phyloP scores from a whole-genome alignment of 257 asterid genomes.

The Linaria vulgaris region DNA sequence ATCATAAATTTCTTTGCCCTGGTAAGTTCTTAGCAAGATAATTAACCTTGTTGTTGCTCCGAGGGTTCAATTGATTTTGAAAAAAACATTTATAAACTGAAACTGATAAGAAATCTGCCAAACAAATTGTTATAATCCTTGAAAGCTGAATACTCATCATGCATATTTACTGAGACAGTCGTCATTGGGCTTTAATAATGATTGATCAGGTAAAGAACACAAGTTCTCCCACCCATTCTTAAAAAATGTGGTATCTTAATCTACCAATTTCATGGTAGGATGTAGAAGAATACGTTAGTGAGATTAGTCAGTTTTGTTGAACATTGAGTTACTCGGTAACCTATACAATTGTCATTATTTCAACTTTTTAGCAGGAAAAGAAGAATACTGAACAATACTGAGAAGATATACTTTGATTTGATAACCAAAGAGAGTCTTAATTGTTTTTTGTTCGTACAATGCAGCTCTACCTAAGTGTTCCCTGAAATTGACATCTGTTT shows the following conservation, averaged over 20 bases:
- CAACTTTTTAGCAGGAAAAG: no score
- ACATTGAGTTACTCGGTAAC: constrained; percentile 16
- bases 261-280: no score
- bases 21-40: constrained; percentile 46
- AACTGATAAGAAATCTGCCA: constrained; percentile 19
- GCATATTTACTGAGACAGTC: background rate
- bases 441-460: background rate
- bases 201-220: no score
- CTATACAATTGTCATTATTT: background rate
- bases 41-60: constrained; percentile 20
- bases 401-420: background rate
- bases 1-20: constrained; percentile 86
- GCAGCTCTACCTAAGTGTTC: constrained; percentile 13
- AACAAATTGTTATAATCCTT: background rate
- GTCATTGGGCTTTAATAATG: background rate
- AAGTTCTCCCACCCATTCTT: no score
- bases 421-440: constrained; percentile 12
- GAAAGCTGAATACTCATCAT: background rate
- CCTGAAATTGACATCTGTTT: constrained; percentile 14
- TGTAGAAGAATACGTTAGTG: background rate
- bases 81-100: background rate
- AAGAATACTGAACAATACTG: no score
- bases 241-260: no score
- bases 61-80: constrained; percentile 12
- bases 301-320: constrained; percentile 15